Percentiles rank a stretch among this genome's conserved stretches.
phyloP scores from a whole-genome alignment of 148 eudicot species.

The Agrostemma githago region DNA sequence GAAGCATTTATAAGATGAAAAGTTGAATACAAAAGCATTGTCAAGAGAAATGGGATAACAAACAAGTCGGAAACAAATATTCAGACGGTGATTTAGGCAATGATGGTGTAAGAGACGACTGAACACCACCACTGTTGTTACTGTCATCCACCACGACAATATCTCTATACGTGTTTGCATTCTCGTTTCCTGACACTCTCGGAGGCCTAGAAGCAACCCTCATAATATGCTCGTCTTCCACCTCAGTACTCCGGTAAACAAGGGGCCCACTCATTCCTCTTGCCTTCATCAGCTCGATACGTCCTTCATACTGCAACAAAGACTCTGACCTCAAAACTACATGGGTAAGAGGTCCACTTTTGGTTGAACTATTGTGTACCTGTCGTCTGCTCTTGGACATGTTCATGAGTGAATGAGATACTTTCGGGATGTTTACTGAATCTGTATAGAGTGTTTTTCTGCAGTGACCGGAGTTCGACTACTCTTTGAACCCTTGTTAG shows the following conservation, averaged over 20 bases:
- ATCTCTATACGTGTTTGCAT: conserved; percentile 26
- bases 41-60: too few species aligned
- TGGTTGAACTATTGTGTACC: background rate
- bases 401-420: conserved; percentile 26
- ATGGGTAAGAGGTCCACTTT: conserved; percentile 11
- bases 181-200: conserved; percentile 10
- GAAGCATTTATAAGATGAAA: too few species aligned
- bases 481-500: conserved; percentile 26
- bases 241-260: conserved; percentile 12
- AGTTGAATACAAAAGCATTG: too few species aligned
- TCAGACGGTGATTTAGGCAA: conserved; percentile 95
- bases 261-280: conserved; percentile 36
- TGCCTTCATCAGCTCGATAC: conserved; percentile 27
- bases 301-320: conserved; percentile 15
- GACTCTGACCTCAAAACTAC: conserved; percentile 13
- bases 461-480: conserved; percentile 27
- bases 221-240: background rate
- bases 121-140: conserved; percentile 2
- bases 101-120: conserved; percentile 62
- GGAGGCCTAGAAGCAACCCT: background rate
- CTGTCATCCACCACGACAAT: conserved; percentile 26
- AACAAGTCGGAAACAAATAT: conserved; percentile 62
- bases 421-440: conserved; percentile 36
- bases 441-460: conserved; percentile 62
- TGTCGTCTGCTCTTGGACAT: conserved; percentile 30